Evolutionary conservation across 768 basidiomycete species (phyloP), one percentile per base, ranked within the genome.

Genomic region (Serendipita vermifera): DNA sequence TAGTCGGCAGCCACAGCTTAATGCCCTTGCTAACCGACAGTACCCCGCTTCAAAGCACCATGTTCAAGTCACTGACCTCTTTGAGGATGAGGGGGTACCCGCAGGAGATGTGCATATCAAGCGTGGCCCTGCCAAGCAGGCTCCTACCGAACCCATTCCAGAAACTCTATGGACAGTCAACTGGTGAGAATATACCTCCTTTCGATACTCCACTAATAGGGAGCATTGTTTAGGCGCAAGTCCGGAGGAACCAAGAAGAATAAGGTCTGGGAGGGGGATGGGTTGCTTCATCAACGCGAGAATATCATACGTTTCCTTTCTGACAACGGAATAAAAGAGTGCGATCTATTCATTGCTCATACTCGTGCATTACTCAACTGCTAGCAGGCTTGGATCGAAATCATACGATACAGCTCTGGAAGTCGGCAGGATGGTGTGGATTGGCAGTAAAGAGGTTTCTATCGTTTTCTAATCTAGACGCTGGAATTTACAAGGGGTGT

Each of bases 341-440:
- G 31, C 2, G 62, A 26, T 4, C 3, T 35, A 24, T 29, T 29
- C 39, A 24, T 9, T 3, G 38, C 39, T n/a, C n/a, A 32, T 33
- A 13, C n/a, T 58, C 15, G 13, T 14, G 29, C 41, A 11, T 26
- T 48, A 48, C 32, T 33, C n/a, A 40, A 40, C 9, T 11, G 3
- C 29, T 27, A 56, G n/a, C 55, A 87, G 83, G 31, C 73, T 85
- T 63, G 84, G 83, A 22, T 74, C 75, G 39, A 77, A 73, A 43
- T 68, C 73, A 9, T 84, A 81, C 77, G 81, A 81, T 55, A 78
- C 79, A 11, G 71, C 65, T 3, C 72, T 82, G 20, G 60, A 66
- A 39, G 65, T 46, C n/a, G 70, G 74, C 35, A 65, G 74, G 40
- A 76, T 75, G 13, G 71, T 73, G 41, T 74, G 70, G 57, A 74